phyloP scores from a whole-genome alignment of 2,329 filamentous ascomycete genomes.

The Aquanectria penicillioides region DNA sequence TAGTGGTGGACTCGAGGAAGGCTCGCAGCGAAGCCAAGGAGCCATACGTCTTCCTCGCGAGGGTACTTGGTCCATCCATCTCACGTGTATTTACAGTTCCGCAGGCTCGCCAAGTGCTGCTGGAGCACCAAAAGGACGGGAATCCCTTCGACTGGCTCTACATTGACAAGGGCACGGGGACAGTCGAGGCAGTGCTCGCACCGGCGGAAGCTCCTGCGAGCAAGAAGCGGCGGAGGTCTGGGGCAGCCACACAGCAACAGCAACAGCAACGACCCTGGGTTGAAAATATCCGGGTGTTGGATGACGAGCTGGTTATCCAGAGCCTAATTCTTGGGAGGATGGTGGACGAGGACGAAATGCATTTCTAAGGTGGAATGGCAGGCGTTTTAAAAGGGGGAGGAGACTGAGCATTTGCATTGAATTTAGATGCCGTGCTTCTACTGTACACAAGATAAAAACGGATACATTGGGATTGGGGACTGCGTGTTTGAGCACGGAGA shows the following conservation, averaged over 20 bases:
- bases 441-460: too few relatives aligned
- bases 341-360: conserved; percentile 68
- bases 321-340: conserved; percentile 88
- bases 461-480: neutral
- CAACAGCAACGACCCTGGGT: too few relatives aligned
- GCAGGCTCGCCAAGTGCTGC: conserved; percentile 70
- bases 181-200: conserved; percentile 60
- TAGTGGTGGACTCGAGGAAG: conserved; percentile 70
- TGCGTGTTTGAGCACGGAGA: neutral
- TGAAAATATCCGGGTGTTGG: conserved; percentile 72
- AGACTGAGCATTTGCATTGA: conserved; percentile 22
- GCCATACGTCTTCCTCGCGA: conserved; percentile 82
- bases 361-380: conserved; percentile 19
- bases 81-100: conserved; percentile 71
- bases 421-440: conserved; percentile 18
- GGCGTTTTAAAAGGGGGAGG: too few relatives aligned
- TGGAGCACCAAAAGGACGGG: conserved; percentile 58
- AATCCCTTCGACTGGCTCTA: conserved; percentile 80
- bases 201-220: conserved; percentile 32
- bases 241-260: conserved; percentile 24
- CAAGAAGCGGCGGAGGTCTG: conserved; percentile 55
- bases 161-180: conserved; percentile 72
- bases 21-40: conserved; percentile 71
- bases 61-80: conserved; percentile 79
- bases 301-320: conserved; percentile 90